A percentile compares a stretch with the other conserved stretches of the same genome.
phyloP scores from a whole-genome alignment of 495 filamentous ascomycete genomes.

The Elaphomyces granulatus region DNA sequence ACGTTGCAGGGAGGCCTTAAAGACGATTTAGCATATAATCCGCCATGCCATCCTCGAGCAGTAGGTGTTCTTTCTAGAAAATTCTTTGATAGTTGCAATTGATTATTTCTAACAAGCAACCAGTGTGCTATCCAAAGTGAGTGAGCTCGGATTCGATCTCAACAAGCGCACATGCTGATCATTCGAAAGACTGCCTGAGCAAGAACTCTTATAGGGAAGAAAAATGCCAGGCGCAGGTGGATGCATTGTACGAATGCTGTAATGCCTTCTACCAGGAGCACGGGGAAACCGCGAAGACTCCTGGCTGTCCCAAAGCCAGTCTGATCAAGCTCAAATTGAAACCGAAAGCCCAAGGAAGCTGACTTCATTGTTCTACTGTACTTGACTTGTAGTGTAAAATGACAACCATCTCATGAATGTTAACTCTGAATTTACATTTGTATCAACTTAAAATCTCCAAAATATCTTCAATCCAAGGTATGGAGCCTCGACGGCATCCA shows the following conservation, averaged over 20 bases:
- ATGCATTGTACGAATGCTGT: conserved; percentile 94
- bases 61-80: conserved; percentile 37
- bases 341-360: conserved; percentile 37
- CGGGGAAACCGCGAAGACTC: conserved; percentile 61
- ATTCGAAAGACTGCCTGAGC: conserved; percentile 54
- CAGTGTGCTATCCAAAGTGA: conserved; percentile 85
- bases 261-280: conserved; percentile 69
- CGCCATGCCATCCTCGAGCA: conserved; percentile 79
- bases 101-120: conserved; percentile 6
- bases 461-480: neutral
- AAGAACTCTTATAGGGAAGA: conserved; percentile 81
- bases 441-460: neutral
- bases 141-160: conserved; percentile 4
- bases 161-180: neutral
- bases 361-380: too few species aligned
- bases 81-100: too few species aligned
- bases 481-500: neutral
- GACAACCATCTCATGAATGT: too few species aligned
- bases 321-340: conserved; percentile 77
- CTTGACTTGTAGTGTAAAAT: too few species aligned
- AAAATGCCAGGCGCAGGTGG: conserved; percentile 65
- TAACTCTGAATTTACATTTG: too few species aligned
- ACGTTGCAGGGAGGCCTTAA: conserved; percentile 35
- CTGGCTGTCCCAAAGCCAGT: conserved; percentile 73
- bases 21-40: conserved; percentile 58